Conservation (phyloP, 495 filamentous ascomycete species). For the Talaromyces liani region DNA sequence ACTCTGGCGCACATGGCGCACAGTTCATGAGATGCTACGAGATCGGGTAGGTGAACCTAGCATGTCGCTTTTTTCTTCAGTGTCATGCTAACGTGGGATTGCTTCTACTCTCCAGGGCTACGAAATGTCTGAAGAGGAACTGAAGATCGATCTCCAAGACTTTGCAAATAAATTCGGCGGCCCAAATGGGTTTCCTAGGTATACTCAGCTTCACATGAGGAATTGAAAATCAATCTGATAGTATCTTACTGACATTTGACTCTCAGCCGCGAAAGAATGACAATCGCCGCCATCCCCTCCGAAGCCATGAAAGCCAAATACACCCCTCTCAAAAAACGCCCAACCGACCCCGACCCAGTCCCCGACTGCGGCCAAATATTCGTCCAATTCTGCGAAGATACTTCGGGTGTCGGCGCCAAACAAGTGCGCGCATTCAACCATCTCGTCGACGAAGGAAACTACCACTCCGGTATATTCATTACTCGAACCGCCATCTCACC, state of each 20-base stretch:
- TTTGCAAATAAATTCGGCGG: slow-evolving; percentile 53
- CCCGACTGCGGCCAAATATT: slow-evolving; percentile 80
- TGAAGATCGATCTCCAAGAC: slow-evolving; percentile 67
- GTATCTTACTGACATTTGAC: slow-evolving; percentile 16
- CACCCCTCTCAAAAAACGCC: slow-evolving; percentile 54
- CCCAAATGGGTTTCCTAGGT: slow-evolving; percentile 54
- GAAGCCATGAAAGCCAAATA: slow-evolving; percentile 78
- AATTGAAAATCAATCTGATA: slow-evolving; percentile 7
- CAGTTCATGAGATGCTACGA: slow-evolving; percentile 78
- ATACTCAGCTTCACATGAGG: neutral
- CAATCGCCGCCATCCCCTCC: slow-evolving; percentile 76
- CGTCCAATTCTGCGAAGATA: slow-evolving; percentile 80
- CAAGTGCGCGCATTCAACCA: slow-evolving; percentile 86
- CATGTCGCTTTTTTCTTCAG: neutral
- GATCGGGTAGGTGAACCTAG: slow-evolving; percentile 57
- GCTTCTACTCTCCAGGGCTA: slow-evolving; percentile 58
- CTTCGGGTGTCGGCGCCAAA: slow-evolving; percentile 69
- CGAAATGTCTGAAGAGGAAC: slow-evolving; percentile 81
- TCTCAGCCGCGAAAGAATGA: slow-evolving; percentile 70
- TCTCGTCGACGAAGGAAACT: slow-evolving; percentile 65
- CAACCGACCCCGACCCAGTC: slow-evolving; percentile 53
- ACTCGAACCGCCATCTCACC: slow-evolving; percentile 73
- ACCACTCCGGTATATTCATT: slow-evolving; percentile 83
- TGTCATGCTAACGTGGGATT: neutral
- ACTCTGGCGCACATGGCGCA: slow-evolving; percentile 83